Conservation (phyloP, 306 rosid species). For the Echinosophora koreensis region DNA sequence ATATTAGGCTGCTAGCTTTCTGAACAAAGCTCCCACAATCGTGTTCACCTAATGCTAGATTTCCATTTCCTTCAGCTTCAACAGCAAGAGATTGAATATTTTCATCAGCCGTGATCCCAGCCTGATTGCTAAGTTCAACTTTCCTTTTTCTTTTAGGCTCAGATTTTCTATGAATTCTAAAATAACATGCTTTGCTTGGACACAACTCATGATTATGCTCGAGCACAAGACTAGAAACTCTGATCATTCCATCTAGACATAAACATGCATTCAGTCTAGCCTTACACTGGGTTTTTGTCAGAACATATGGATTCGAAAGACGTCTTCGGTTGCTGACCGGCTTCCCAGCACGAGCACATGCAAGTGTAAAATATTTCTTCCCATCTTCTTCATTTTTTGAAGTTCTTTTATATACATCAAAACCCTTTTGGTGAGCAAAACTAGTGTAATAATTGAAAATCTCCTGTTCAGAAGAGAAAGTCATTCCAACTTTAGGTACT, state of each 20-base stretch:
- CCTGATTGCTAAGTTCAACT: not conserved
- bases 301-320: not conserved
- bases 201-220: conserved; percentile 32
- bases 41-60: not conserved
- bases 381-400: conserved; percentile 37
- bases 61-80: not conserved
- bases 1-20: not conserved
- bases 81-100: not conserved
- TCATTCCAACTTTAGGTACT: conserved; percentile 39
- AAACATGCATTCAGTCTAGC: conserved; percentile 21
- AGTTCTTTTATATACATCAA: conserved; percentile 10
- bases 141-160: not conserved
- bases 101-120: not conserved
- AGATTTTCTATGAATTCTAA: not conserved
- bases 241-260: conserved; percentile 35
- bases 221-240: conserved; percentile 24
- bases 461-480: conserved; percentile 21
- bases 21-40: not conserved
- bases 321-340: not conserved
- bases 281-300: conserved; percentile 34
- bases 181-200: not conserved
- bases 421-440: conserved; percentile 19
- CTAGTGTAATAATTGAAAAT: conserved; percentile 7
- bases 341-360: conserved; percentile 20
- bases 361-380: conserved; percentile 35